These are phyloP conservation scores for Pseudogymnoascus sp. DNA, from an alignment of 2,329 filamentous ascomycete species.

Conservation along the genomic window DNA sequence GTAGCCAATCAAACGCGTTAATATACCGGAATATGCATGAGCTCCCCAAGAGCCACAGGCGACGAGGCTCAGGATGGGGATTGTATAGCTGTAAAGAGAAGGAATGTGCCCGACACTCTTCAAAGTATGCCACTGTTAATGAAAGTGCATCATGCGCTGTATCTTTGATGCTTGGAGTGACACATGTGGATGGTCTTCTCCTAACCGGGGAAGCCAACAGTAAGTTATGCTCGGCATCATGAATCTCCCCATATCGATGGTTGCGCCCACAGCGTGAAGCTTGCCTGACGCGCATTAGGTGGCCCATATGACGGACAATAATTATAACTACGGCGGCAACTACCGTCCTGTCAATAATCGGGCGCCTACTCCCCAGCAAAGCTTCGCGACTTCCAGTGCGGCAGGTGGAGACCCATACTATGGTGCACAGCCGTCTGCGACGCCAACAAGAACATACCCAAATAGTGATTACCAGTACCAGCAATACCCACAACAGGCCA, in stretches of 20 bases:
- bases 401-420: conserved; percentile 2
- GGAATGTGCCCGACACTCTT: neutral
- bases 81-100: conserved; percentile 1
- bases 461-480: conserved; percentile 7
- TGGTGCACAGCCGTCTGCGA: neutral
- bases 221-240: neutral
- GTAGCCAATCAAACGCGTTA: neutral
- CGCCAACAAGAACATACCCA: neutral
- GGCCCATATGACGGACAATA: conserved; percentile 5
- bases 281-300: neutral
- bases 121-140: neutral
- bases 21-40: neutral
- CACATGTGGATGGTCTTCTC: neutral
- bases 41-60: neutral
- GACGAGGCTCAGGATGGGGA: neutral
- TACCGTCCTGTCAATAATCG: conserved; percentile 6
- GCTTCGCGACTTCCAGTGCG: neutral
- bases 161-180: neutral
- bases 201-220: neutral
- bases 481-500: conserved; percentile 4
- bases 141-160: neutral
- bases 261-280: neutral
- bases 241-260: neutral
- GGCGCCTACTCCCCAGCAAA: neutral
- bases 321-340: neutral